Conservation (phyloP, 306 rosid species). For the Pterocarpus santalinus region DNA sequence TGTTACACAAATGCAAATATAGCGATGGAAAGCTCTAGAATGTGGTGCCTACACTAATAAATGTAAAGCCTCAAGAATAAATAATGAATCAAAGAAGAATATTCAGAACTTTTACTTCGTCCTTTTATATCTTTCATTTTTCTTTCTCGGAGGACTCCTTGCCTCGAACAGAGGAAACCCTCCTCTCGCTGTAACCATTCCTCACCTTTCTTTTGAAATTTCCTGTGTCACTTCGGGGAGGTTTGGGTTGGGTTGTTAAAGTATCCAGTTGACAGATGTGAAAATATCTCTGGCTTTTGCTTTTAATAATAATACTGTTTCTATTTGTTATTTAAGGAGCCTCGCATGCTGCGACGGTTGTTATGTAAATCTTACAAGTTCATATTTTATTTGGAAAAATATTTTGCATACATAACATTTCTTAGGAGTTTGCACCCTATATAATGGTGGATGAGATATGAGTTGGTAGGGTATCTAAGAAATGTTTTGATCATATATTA, state of each 20-base stretch:
- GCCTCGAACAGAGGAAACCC: not conserved
- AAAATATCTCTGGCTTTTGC: not conserved
- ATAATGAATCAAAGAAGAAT: not conserved
- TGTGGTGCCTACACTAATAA: not conserved
- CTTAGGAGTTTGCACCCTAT: too few species aligned
- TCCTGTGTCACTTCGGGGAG: not conserved
- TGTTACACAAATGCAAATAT: too few species aligned
- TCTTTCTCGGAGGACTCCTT: not conserved
- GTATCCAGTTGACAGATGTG: too few species aligned
- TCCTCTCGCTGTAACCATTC: not conserved
- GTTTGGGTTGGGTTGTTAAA: not conserved
- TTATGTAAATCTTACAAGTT: not conserved
- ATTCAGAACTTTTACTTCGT: not conserved
- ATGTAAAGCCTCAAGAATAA: not conserved
- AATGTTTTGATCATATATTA: too few species aligned
- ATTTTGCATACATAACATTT: too few species aligned
- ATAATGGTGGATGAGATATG: too few species aligned
- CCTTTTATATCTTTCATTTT: not conserved
- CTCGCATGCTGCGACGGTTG: conserved; percentile 11
- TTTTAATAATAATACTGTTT: not conserved
- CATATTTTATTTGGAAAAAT: not conserved
- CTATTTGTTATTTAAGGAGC: conserved; percentile 26
- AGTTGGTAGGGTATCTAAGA: too few species aligned
- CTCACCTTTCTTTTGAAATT: not conserved
- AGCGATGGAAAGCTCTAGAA: too few species aligned